Evolutionary conservation across 2,329 filamentous ascomycete species (phyloP), one percentile per base, ranked within the genome.

Genomic region (Monosporascus sp.): DNA sequence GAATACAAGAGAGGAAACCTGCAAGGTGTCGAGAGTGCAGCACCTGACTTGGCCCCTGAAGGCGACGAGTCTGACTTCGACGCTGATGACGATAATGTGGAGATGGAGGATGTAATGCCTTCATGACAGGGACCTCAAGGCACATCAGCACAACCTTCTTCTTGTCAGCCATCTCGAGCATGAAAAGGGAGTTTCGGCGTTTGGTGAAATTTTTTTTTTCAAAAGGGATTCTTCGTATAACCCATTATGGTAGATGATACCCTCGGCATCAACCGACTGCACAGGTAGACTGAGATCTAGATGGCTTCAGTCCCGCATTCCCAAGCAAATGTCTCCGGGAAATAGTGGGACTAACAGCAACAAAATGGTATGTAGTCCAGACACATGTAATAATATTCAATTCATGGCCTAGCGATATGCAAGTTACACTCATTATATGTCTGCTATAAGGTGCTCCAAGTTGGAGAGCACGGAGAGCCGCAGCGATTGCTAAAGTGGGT

Each of bases 31-130:
- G 85, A 80, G 54, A 74, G 75, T 51, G 77, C 75, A 42, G 76
- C 77, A 6, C 74, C 74, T 4, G 69, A 69, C 53, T 59, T 64
- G 18, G 69, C 75, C 15, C 73, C 74, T 18, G 69, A 78, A 41
- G 74, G 75, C 24, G 76, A 68, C 14, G 84, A 82, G 42, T 80
- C 82, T 2, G 84, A 83, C 24, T 80, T 81, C 11, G 88, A 88
- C 39, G 84, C 78, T 9, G 78, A 79, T 25, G 83, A 85, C 22
- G 81, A 83, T 22, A 78, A 85, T 50, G 75, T 86, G 53, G 84
- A 90, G 69, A 91, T 94, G 81, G 89, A 93, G 69, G 89, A 91
- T 69, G 87, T 92, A n/a, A 62, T 80, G 41, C 64, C 59, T 15
- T 52, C 34, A 24, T 51, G 44, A 51, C 50, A 31, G 22, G 24